phyloP scores from a whole-genome alignment of 1,139 yeast genomes.

The Keqinozyma sinolaborantium region DNA sequence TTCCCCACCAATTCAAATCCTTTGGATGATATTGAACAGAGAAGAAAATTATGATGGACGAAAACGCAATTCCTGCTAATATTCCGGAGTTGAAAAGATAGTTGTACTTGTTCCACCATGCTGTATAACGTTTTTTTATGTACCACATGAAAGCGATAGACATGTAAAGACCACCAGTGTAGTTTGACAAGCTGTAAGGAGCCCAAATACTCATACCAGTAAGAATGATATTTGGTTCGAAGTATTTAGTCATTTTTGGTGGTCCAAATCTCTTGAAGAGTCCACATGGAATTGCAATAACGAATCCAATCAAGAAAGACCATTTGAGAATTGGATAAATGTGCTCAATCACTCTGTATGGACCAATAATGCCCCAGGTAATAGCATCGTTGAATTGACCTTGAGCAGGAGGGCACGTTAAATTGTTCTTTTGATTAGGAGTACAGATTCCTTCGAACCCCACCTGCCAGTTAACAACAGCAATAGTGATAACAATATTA shows the following conservation, averaged over 20 bases:
- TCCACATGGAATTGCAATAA: conserved; percentile 41
- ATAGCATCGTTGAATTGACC: conserved; percentile 53
- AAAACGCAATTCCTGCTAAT: conserved; percentile 52
- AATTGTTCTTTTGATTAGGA: conserved; percentile 31
- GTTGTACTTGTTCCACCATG: conserved; percentile 58
- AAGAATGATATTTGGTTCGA: conserved; percentile 43
- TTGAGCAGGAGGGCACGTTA: conserved; percentile 45
- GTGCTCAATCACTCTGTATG: conserved; percentile 40
- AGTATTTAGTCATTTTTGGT: conserved; percentile 18
- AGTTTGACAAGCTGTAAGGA: conserved; percentile 50
- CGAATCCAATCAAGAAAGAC: conserved; percentile 55
- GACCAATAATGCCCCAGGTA: conserved; percentile 63
- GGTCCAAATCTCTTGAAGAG: conserved; percentile 36
- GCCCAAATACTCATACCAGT: conserved; percentile 37
- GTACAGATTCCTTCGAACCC: conserved; percentile 43
- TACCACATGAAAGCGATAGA: conserved; percentile 43
- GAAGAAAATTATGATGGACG: conserved; percentile 50
- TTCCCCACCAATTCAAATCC: conserved; percentile 56
- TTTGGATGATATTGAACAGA: conserved; percentile 44
- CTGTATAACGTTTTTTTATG: conserved; percentile 36
- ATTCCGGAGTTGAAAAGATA: conserved; percentile 47
- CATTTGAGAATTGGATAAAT: conserved; percentile 46
- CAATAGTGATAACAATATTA: conserved; percentile 47
- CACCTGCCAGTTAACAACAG: conserved; percentile 52
- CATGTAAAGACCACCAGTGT: conserved; percentile 37